phyloP scores from a whole-genome alignment of 2,329 filamentous ascomycete species.

The Trichoderma koningii region DNA sequence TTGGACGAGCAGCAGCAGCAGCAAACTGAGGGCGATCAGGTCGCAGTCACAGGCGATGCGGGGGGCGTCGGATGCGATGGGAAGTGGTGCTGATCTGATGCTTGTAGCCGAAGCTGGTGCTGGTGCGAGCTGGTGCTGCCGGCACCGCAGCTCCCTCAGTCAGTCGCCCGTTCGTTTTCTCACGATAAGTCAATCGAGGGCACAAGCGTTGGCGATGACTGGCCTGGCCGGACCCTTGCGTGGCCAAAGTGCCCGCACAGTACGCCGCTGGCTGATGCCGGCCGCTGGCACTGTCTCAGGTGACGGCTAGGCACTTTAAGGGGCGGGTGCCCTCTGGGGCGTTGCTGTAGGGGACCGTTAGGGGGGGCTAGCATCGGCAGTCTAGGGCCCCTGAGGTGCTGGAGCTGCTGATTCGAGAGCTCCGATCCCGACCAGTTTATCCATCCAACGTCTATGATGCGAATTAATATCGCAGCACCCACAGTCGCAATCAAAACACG shows the following conservation, averaged over 20 bases:
- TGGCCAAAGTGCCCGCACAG: conserved; percentile 22
- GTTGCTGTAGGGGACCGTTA: conserved; percentile 1
- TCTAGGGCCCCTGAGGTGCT: conserved; percentile 10
- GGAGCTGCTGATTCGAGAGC: neutral
- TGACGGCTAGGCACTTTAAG: neutral
- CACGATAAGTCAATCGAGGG: conserved; percentile 4
- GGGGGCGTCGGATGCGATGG: neutral
- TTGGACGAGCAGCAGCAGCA: too few species aligned
- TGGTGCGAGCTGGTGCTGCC: neutral
- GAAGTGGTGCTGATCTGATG: too few species aligned
- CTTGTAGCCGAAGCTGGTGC: neutral
- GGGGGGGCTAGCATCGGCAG: conserved; percentile 18
- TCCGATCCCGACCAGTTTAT: neutral
- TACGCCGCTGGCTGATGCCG: conserved; percentile 8
- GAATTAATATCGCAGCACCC: neutral
- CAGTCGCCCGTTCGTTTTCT: neutral
- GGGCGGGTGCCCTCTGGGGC: neutral
- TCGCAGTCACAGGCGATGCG: neutral
- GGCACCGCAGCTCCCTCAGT: neutral
- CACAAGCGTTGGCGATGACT: conserved; percentile 6
- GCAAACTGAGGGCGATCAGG: neutral
- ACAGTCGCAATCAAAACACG: neutral
- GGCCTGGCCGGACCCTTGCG: conserved; percentile 6
- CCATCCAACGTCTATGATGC: neutral
- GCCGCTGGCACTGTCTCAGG: conserved; percentile 14